Conservation (phyloP, 768 basidiomycete genomes). For the Tricholoma hemisulphureum region DNA sequence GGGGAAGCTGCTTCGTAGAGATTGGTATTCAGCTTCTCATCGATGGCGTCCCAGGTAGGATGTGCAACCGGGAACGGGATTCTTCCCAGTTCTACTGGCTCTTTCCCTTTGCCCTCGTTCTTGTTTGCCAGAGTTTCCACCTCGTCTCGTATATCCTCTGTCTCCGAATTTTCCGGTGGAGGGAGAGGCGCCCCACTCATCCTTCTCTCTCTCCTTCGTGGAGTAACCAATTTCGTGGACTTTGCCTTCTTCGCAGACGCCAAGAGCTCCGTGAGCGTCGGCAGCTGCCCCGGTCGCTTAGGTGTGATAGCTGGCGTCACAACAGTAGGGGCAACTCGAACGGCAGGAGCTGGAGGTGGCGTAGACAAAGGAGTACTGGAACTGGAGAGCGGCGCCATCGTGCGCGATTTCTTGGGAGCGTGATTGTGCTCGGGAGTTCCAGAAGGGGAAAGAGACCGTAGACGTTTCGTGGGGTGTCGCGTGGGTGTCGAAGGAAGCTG, state of each 20-base stretch:
- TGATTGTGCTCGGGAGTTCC: not conserved
- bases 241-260: conserved; percentile 41
- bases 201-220: not conserved
- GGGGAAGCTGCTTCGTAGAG: conserved; percentile 26
- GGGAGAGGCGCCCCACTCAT: not conserved
- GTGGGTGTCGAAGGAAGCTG: conserved; percentile 13
- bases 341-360: conserved; percentile 16
- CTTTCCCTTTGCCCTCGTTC: not conserved
- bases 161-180: not conserved
- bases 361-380: not conserved
- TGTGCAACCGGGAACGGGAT: conserved; percentile 1
- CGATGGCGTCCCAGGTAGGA: conserved; percentile 9
- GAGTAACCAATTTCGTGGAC: conserved; percentile 12
- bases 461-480: conserved; percentile 10
- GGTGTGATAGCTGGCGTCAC: conserved; percentile 26
- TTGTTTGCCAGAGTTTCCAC: not conserved
- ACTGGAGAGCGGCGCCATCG: not conserved
- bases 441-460: conserved; percentile 11
- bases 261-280: conserved; percentile 43
- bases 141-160: conserved; percentile 3
- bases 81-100: not conserved
- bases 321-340: conserved; percentile 18
- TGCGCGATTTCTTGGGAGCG: conserved; percentile 16
- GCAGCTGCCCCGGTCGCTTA: conserved; percentile 25
- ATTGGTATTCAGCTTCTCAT: conserved; percentile 2